Percentiles rank a stretch among this genome's conserved stretches.
phyloP scores from a whole-genome alignment of 1,284 basidiomycete species.

The Macrocystidia cucumis region DNA sequence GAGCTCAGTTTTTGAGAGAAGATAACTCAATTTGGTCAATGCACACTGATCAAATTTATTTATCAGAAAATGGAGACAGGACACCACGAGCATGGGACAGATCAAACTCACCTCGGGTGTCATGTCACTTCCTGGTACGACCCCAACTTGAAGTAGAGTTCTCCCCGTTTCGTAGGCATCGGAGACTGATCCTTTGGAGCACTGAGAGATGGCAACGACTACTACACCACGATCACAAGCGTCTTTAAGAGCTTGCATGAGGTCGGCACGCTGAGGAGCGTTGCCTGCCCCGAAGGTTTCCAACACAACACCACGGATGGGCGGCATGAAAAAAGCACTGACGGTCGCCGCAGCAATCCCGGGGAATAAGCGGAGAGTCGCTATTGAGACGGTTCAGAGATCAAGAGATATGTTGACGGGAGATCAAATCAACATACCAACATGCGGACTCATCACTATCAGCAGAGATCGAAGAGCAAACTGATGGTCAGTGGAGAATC shows the following conservation, averaged over 20 bases:
- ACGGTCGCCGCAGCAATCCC: slow-evolving; percentile 73
- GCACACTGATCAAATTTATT: slow-evolving; percentile 51
- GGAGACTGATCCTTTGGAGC: slow-evolving; percentile 76
- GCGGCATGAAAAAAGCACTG: slow-evolving; percentile 64
- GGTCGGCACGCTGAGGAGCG: slow-evolving; percentile 65
- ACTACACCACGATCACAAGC: slow-evolving; percentile 81
- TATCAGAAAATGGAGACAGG: slow-evolving; percentile 1
- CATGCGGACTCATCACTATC: slow-evolving; percentile 69
- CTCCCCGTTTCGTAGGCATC: slow-evolving; percentile 80
- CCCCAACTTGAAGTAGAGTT: slow-evolving; percentile 63
- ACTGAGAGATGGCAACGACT: slow-evolving; percentile 89
- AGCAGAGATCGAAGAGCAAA: neutral
- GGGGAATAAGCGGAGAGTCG: slow-evolving; percentile 78
- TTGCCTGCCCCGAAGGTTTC: slow-evolving; percentile 90
- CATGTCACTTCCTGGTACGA: slow-evolving; percentile 84
- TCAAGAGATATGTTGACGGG: neutral
- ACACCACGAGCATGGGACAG: neutral
- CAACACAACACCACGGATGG: slow-evolving; percentile 74
- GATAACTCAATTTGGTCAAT: slow-evolving; percentile 81
- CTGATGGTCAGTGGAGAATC: slow-evolving; percentile 11
- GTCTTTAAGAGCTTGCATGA: slow-evolving; percentile 64
- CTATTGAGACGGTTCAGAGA: slow-evolving; percentile 26
- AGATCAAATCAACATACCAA: slow-evolving; percentile 47
- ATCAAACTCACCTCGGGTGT: slow-evolving; percentile 70
- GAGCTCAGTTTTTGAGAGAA: slow-evolving; percentile 81